Evolutionary conservation across 345 rosid species (phyloP).

Genomic region (Populus euphratica): DNA sequence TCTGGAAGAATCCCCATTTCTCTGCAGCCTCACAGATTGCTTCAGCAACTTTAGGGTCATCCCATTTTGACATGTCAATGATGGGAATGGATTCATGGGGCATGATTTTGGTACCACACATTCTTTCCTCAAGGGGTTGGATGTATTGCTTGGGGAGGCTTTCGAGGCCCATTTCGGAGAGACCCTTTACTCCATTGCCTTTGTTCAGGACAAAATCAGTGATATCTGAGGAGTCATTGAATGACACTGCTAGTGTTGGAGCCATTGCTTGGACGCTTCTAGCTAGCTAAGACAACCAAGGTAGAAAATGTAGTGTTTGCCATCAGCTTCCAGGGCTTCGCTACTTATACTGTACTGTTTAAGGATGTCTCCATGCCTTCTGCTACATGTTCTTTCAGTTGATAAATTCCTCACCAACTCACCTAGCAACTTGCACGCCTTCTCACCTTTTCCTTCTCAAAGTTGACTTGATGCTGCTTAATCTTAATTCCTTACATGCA

Average conservation of each 20-base stretch:
- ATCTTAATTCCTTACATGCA: neutral
- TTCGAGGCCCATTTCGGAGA: conserved; percentile 20
- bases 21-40: conserved; percentile 23
- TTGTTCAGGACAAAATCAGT: conserved; percentile 15
- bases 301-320: neutral
- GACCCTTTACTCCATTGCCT: conserved; percentile 25
- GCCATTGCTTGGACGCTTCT: conserved; percentile 6
- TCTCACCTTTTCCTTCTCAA: neutral
- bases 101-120: neutral
- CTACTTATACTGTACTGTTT: neutral
- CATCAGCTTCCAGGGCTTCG: neutral
- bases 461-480: neutral
- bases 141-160: conserved; percentile 14
- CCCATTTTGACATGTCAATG: conserved; percentile 20
- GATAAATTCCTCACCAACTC: neutral
- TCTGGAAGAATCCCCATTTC: conserved; percentile 18
- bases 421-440: neutral
- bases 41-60: conserved; percentile 7
- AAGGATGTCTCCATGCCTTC: neutral
- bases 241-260: conserved; percentile 4
- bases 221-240: conserved; percentile 1
- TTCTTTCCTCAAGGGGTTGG: conserved; percentile 16
- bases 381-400: neutral
- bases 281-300: neutral
- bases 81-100: conserved; percentile 9